Percentiles rank a stretch among this genome's conserved stretches.
Evolutionary conservation across 352 stramenopile genomes (phyloP).

Genomic region (Phytopythium litorale): DNA sequence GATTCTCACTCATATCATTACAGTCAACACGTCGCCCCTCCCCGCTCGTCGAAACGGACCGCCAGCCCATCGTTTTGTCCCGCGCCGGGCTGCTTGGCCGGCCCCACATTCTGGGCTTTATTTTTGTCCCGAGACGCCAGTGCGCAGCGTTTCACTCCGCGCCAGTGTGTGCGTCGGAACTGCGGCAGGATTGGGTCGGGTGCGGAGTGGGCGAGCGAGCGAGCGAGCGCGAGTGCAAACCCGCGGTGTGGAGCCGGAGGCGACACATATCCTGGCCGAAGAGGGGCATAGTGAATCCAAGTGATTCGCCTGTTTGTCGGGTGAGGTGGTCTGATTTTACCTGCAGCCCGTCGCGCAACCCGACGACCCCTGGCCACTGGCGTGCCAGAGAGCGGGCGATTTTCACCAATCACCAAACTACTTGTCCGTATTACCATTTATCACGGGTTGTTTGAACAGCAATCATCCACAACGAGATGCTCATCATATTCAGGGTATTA

Average conservation of each 20-base stretch:
- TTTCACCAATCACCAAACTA: background rate
- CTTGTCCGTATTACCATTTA: background rate
- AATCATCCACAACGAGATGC: background rate
- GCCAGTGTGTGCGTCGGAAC: no score
- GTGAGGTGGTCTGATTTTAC: constrained; percentile 6
- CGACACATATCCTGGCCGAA: background rate
- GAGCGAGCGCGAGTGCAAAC: no score
- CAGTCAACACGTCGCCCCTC: background rate
- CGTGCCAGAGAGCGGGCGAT: background rate
- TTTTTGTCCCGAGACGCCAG: no score
- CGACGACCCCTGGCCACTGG: constrained; percentile 1
- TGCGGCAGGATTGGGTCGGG: no score
- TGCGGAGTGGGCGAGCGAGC: no score
- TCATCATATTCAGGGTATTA: background rate
- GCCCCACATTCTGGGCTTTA: no score
- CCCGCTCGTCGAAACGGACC: background rate
- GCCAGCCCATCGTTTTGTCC: background rate
- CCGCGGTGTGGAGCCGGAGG: background rate
- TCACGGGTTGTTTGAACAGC: background rate
- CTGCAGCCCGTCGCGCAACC: background rate
- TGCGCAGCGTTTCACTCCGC: no score
- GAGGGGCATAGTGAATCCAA: background rate
- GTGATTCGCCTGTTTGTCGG: constrained; percentile 1
- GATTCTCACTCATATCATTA: background rate
- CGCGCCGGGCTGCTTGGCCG: no score